Conservation (phyloP, 345 rosid species). For the Murraya paniculata region DNA sequence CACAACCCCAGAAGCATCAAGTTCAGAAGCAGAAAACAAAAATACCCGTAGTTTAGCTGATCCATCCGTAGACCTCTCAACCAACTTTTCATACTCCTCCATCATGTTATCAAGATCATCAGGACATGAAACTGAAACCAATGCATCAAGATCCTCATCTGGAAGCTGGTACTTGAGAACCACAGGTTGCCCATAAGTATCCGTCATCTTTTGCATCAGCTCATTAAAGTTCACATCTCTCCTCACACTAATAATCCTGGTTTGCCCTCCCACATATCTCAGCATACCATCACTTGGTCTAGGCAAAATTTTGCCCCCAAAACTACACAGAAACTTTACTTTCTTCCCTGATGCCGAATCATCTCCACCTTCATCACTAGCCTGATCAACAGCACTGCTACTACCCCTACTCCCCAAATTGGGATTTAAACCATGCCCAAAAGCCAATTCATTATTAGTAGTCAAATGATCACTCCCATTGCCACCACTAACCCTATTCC, state of each 20-base stretch:
- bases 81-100: constrained; percentile 74
- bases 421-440: constrained; percentile 6
- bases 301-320: constrained; percentile 75
- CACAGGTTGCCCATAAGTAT: constrained; percentile 49
- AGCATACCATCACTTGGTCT: constrained; percentile 74
- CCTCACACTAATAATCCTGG: constrained; percentile 57
- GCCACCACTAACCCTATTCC: constrained; percentile 27
- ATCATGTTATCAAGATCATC: constrained; percentile 85
- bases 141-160: constrained; percentile 80
- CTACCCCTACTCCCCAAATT: constrained; percentile 30
- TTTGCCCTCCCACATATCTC: constrained; percentile 78
- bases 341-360: constrained; percentile 52
- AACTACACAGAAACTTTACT: constrained; percentile 69
- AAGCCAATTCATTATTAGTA: constrained; percentile 22
- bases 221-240: constrained; percentile 53
- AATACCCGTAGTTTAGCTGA: constrained; percentile 72
- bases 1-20: constrained; percentile 42
- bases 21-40: constrained; percentile 52
- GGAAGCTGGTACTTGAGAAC: constrained; percentile 78
- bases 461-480: constrained; percentile 20
- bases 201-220: constrained; percentile 54
- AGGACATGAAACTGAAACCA: constrained; percentile 66
- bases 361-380: constrained; percentile 58
- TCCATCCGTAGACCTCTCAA: constrained; percentile 59
- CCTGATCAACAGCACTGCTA: constrained; percentile 38